These are phyloP conservation scores for Lagenaria siceraria DNA, from an alignment of 306 rosid genomes.

Conservation along the genomic window DNA sequence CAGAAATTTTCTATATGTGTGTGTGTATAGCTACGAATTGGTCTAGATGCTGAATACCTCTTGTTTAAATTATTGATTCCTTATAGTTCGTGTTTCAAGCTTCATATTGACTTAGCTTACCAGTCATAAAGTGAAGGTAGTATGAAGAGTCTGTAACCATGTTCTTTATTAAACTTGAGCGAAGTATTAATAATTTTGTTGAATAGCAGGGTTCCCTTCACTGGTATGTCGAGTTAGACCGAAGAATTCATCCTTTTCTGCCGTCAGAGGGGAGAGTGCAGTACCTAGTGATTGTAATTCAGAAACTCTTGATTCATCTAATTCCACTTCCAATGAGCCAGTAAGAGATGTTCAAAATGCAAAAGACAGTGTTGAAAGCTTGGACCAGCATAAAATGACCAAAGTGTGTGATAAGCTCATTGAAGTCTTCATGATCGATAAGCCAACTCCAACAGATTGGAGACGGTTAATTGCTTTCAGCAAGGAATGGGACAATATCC, in stretches of 20 bases:
- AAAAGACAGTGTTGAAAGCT: conserved; percentile 15
- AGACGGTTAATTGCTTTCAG: conserved; percentile 77
- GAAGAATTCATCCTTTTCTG: conserved; percentile 14
- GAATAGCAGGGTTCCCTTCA: conserved; percentile 22
- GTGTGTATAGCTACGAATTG: not conserved
- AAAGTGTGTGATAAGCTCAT: conserved; percentile 72
- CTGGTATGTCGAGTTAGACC: conserved; percentile 18
- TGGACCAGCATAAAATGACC: conserved; percentile 41
- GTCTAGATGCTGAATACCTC: not conserved
- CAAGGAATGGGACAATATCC: conserved; percentile 54
- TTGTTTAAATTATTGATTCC: not conserved
- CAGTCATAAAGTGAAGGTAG: not conserved
- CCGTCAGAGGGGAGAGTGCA: conserved; percentile 18
- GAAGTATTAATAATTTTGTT: not conserved
- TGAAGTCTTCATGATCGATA: conserved; percentile 84
- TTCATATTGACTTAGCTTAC: not conserved
- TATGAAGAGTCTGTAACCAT: not conserved
- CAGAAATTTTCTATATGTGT: not conserved
- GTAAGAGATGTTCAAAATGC: conserved; percentile 15
- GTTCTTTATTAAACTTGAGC: not conserved
- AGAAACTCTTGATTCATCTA: conserved; percentile 22
- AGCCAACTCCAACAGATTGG: conserved; percentile 79
- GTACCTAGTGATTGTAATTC: conserved; percentile 11
- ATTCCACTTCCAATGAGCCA: conserved; percentile 6
- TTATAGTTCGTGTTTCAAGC: not conserved